Evolutionary conservation across 495 filamentous ascomycete genomes (phyloP).

Genomic region (Bombardia bombarda): DNA sequence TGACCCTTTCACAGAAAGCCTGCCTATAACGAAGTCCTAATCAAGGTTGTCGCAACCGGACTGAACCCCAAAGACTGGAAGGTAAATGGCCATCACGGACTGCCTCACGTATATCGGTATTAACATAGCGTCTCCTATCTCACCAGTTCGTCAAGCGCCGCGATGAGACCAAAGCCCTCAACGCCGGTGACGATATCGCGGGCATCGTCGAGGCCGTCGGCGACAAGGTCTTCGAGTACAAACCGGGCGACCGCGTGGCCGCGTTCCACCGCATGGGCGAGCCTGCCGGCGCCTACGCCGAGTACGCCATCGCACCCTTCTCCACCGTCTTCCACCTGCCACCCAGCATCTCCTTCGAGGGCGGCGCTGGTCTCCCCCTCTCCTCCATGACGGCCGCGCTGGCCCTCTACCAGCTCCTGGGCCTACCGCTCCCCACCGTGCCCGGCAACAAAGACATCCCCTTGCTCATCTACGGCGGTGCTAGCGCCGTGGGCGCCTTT

Average conservation of each 20-base stretch:
- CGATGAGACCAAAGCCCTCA: constrained; percentile 6
- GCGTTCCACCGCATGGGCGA: constrained; percentile 26
- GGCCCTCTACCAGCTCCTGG: constrained; percentile 26
- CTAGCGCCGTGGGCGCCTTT: constrained; percentile 31
- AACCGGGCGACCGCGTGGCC: constrained; percentile 34
- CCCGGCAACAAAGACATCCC: constrained; percentile 9
- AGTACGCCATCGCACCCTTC: constrained; percentile 32
- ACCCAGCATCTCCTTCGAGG: constrained; percentile 31
- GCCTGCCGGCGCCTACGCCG: constrained; percentile 25
- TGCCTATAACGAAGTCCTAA: constrained; percentile 45
- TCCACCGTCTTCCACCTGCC: constrained; percentile 35
- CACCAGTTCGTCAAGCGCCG: too few relatives aligned
- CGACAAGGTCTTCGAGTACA: constrained; percentile 31
- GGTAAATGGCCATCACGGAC: too few relatives aligned
- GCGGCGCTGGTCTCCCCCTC: constrained; percentile 32
- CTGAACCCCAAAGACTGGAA: constrained; percentile 30
- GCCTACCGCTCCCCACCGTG: constrained; percentile 17
- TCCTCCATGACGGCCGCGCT: constrained; percentile 34
- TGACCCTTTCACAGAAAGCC: constrained; percentile 22
- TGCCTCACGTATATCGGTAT: too few relatives aligned
- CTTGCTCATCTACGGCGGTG: constrained; percentile 33
- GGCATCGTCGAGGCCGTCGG: constrained; percentile 33
- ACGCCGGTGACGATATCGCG: constrained; percentile 36
- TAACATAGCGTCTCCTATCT: too few relatives aligned
- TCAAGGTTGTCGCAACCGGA: constrained; percentile 45